Evolutionary conservation across 2,329 filamentous ascomycete species (phyloP), one percentile per base, ranked within the genome.

Genomic region (Phialocephala sp.): DNA sequence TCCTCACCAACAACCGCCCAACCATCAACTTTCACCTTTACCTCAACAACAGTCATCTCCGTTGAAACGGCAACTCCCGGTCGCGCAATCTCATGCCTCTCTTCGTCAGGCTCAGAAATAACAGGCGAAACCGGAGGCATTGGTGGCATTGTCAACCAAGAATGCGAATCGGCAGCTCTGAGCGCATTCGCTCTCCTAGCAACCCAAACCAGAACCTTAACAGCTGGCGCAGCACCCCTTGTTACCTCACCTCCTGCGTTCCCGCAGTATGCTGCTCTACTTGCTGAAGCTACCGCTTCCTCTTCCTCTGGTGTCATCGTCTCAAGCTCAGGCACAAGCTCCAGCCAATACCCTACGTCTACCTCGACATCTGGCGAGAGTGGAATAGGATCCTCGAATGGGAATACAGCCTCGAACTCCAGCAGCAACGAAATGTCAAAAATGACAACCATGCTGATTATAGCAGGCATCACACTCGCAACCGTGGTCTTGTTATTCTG

Each of bases 131-230:
- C 55, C 1, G 66, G 62, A 35, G 60, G 62, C 4, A 15, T 59
- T n/a, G 50, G 43, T 14, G 58, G 52, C 8, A 37, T 62, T 2
- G 24, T 59, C 8, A 58, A 62, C 35, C 24, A 43, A 47, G 24
- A 20, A 36, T 68, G 66, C 41, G 60, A 62, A 24, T 32, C 52
- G 11, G 61, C 59, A 35, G 63, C 63, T n/a, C 20, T 65, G 18
- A 61, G 57, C 4, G 60, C 63, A 8, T 35, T 68, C 11, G 24
- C 24, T 14, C 15, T 47, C 11, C 60, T 68, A 18, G 39, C 57
- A 22, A 65, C 63, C 1, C 27, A 60, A 24, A 61, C 32, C 2
- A 50, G 43, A 14, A 60, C 60, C 20, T 22, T 63, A 5, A 61
- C 45, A 41, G 43, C 64, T 9, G 50, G 52, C n/a, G 59, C 45